These are phyloP conservation scores for Hebeloma cylindrosporum DNA, from an alignment of 768 basidiomycete genomes.

Conservation along the genomic window DNA sequence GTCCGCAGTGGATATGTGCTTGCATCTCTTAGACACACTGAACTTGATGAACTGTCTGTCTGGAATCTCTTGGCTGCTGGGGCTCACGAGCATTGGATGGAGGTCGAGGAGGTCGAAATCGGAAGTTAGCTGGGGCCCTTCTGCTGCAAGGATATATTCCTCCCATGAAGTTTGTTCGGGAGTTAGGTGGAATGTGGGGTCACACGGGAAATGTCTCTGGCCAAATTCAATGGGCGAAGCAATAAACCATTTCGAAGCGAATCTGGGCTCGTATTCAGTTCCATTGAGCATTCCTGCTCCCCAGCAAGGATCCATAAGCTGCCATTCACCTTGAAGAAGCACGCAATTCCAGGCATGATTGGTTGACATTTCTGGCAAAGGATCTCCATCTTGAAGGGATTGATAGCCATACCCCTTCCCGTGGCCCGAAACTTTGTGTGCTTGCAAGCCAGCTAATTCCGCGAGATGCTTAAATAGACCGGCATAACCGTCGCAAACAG, in stretches of 20 bases:
- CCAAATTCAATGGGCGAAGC: conserved; percentile 44
- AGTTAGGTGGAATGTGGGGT: conserved; percentile 43
- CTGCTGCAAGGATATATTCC: conserved; percentile 44
- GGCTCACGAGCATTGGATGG: conserved; percentile 34
- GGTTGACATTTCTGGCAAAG: conserved; percentile 35
- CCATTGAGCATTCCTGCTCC: conserved; percentile 45
- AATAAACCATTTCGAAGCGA: conserved; percentile 43
- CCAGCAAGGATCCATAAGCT: conserved; percentile 49
- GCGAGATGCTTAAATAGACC: conserved; percentile 42
- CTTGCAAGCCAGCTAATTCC: conserved; percentile 39
- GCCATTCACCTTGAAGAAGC: conserved; percentile 44
- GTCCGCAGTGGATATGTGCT: conserved; percentile 44
- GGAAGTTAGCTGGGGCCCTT: conserved; percentile 35
- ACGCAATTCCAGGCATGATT: conserved; percentile 53
- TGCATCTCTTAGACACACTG: conserved; percentile 43
- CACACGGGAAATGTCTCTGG: conserved; percentile 43
- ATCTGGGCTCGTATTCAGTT: conserved; percentile 32
- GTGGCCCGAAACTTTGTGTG: conserved; percentile 42
- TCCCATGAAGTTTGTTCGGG: conserved; percentile 41
- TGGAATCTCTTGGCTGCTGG: conserved; percentile 31
- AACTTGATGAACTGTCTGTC: conserved; percentile 38
- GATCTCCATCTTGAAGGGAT: conserved; percentile 30
- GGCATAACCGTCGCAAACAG: conserved; percentile 52
- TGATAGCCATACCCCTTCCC: conserved; percentile 47
- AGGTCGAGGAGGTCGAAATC: conserved; percentile 38